phyloP scores from a whole-genome alignment of 202 grass and related monocot species.

The Saccharum hybrid region DNA sequence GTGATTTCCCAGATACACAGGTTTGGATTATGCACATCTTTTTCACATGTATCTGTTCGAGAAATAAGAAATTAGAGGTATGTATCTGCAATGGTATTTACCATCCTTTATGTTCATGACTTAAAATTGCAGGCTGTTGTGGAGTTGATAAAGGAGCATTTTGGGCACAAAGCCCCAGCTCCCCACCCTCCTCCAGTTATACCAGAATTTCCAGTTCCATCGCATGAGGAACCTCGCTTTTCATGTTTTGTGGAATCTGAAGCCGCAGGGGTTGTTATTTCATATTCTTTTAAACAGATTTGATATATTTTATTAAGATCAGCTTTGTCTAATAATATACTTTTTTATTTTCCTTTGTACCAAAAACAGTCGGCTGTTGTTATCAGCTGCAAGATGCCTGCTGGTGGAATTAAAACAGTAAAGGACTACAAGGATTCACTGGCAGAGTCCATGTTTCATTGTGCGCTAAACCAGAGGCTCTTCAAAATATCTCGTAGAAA shows the following conservation, averaged over 20 bases:
- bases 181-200: constrained; percentile 59
- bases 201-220: constrained; percentile 84
- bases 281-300: constrained; percentile 14
- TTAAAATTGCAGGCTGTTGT: constrained; percentile 72
- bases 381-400: constrained; percentile 95
- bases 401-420: constrained; percentile 80
- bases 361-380: constrained; percentile 92
- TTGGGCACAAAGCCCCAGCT: constrained; percentile 68
- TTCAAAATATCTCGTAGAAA: constrained; percentile 93
- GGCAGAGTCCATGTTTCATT: constrained; percentile 96
- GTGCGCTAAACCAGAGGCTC: constrained; percentile 94
- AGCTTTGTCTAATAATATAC: not conserved
- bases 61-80: not conserved
- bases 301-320: constrained; percentile 16
- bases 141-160: constrained; percentile 96
- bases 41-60: not conserved
- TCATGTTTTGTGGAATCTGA: constrained; percentile 99
- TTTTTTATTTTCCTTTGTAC: constrained; percentile 38
- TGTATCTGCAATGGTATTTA: constrained; percentile 32
- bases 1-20: constrained; percentile 85
- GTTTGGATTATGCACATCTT: constrained; percentile 42
- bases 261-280: constrained; percentile 84
- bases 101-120: constrained; percentile 11
- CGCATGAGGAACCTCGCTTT: constrained; percentile 89
- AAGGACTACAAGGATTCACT: constrained; percentile 91